These are phyloP conservation scores for Talaromyces atroroseus DNA, from an alignment of 2,329 filamentous ascomycete genomes.

Conservation along the genomic window DNA sequence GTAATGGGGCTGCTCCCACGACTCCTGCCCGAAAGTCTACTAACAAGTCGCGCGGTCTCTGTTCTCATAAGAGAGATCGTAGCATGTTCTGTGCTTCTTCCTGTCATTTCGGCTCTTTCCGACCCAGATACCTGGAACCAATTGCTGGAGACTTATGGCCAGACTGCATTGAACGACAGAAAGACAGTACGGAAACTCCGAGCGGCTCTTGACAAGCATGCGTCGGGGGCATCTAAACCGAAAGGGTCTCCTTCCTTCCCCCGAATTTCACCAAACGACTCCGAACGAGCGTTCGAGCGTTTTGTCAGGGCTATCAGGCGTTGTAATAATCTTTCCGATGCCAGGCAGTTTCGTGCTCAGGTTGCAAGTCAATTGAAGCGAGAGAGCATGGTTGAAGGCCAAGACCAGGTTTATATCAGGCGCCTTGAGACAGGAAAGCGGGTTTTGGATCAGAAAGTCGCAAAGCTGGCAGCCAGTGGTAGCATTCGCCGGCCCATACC, in stretches of 20 bases:
- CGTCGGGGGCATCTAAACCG: conserved; percentile 67
- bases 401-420: conserved; percentile 81
- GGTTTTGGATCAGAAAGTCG: conserved; percentile 82
- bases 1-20: conserved; percentile 66
- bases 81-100: conserved; percentile 83
- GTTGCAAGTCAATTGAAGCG: conserved; percentile 86
- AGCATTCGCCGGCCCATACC: conserved; percentile 35
- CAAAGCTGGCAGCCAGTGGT: conserved; percentile 67
- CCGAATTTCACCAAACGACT: conserved; percentile 72
- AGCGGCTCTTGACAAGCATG: conserved; percentile 88
- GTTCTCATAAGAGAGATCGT: conserved; percentile 83
- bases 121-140: conserved; percentile 99
- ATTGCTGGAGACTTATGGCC: conserved; percentile 81
- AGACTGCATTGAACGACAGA: conserved; percentile 84
- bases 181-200: conserved; percentile 90
- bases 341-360: conserved; percentile 84
- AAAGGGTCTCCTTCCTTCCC: conserved; percentile 67
- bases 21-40: conserved; percentile 66
- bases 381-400: conserved; percentile 69
- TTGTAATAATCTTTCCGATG: conserved; percentile 86
- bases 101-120: conserved; percentile 70
- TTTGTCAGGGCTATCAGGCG: conserved; percentile 87
- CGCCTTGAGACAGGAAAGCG: conserved; percentile 86
- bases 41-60: conserved; percentile 73
- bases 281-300: conserved; percentile 86